These are phyloP conservation scores for Actinomortierella ambigua DNA, from an alignment of 371 early-diverging fungal species.

Conservation along the genomic window DNA sequence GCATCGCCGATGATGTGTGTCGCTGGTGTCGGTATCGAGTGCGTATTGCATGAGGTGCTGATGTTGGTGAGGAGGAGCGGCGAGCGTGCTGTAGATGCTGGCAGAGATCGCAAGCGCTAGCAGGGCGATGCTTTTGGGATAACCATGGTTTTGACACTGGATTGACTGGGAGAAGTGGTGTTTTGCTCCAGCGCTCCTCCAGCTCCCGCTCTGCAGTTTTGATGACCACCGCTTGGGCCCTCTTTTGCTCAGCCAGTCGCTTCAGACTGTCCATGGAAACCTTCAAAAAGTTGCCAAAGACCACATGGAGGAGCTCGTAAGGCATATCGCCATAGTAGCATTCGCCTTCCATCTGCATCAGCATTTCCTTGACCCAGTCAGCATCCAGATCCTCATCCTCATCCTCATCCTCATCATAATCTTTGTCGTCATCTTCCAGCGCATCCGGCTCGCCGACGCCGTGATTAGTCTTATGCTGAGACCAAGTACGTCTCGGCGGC, in stretches of 20 bases:
- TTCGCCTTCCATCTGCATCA: constrained; percentile 5
- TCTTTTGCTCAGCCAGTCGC: constrained; percentile 13
- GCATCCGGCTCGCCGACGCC: too few relatives aligned
- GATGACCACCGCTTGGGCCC: constrained; percentile 1
- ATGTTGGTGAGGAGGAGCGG: not conserved
- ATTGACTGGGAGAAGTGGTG: not conserved
- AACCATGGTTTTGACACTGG: not conserved
- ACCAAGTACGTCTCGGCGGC: too few relatives aligned
- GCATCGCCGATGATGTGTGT: too few relatives aligned
- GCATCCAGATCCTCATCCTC: too few relatives aligned
- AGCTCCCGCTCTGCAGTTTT: not conserved
- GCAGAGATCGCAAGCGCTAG: not conserved
- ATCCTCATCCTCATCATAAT: too few relatives aligned
- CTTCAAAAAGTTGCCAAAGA: constrained; percentile 17
- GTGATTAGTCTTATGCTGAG: too few relatives aligned
- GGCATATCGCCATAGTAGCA: constrained; percentile 28
- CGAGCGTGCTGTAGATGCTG: not conserved
- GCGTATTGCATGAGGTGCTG: too few relatives aligned
- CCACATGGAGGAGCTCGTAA: constrained; percentile 17
- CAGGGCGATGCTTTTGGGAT: not conserved
- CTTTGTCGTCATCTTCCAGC: too few relatives aligned
- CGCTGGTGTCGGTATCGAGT: too few relatives aligned
- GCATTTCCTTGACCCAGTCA: not conserved
- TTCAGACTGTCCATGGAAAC: constrained; percentile 14
- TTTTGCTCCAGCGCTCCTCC: not conserved